Evolutionary conservation across 768 basidiomycete genomes (phyloP).

Genomic region (Gyrodon lividus): DNA sequence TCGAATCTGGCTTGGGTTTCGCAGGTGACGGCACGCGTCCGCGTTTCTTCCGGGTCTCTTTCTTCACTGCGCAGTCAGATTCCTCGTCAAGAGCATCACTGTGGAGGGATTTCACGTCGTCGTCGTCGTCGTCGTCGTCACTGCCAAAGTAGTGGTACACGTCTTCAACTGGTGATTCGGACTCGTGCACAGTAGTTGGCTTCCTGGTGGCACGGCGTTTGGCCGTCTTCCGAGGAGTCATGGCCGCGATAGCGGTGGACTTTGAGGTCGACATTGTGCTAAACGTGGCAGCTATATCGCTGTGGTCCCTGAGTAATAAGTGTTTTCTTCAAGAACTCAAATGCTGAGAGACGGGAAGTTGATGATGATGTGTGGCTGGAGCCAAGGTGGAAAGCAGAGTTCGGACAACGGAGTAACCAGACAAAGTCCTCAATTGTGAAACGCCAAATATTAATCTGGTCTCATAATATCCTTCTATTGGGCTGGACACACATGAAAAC

Average conservation of each 20-base stretch:
- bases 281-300: too few relatives aligned
- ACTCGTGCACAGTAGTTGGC: not conserved
- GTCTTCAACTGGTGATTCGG: slow-evolving; percentile 8
- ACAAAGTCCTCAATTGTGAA: too few relatives aligned
- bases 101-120: slow-evolving; percentile 27
- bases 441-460: too few relatives aligned
- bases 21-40: slow-evolving; percentile 24
- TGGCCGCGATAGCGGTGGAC: not conserved
- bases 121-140: slow-evolving; percentile 11
- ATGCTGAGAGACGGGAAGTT: too few relatives aligned
- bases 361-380: too few relatives aligned
- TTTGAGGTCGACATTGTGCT: too few relatives aligned
- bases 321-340: too few relatives aligned
- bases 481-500: too few relatives aligned
- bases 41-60: slow-evolving; percentile 18
- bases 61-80: slow-evolving; percentile 19
- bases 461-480: too few relatives aligned
- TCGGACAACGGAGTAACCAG: too few relatives aligned
- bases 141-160: slow-evolving; percentile 8
- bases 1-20: slow-evolving; percentile 25
- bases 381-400: too few relatives aligned
- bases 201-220: slow-evolving; percentile 14
- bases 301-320: too few relatives aligned
- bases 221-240: slow-evolving; percentile 8
- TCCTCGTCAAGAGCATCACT: slow-evolving; percentile 50